phyloP scores from a whole-genome alignment of 75 land plant genomes.

The Cunninghamia lanceolata region DNA sequence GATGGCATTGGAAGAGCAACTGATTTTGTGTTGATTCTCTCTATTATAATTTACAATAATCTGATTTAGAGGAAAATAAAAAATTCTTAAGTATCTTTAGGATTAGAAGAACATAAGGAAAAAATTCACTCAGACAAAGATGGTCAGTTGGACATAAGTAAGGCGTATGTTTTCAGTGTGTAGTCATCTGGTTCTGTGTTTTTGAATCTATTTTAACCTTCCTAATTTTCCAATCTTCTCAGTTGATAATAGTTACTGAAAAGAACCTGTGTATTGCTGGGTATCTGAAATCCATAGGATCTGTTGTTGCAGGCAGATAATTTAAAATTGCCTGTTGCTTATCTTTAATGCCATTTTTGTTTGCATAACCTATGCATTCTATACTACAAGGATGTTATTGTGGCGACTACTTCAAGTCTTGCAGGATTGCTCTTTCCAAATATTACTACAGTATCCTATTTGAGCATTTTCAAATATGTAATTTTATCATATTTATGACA shows the following conservation, averaged over 20 bases:
- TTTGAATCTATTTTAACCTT: not conserved
- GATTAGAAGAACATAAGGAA: not conserved
- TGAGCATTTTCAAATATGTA: not conserved
- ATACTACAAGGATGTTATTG: not conserved
- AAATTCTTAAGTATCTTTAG: not conserved
- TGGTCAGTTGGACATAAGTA: not conserved
- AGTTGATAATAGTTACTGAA: not conserved
- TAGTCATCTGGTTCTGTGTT: not conserved
- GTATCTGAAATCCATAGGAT: not conserved
- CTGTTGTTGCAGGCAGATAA: not conserved
- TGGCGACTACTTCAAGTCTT: not conserved
- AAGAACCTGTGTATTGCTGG: not conserved
- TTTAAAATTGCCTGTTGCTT: not conserved
- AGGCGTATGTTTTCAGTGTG: not conserved
- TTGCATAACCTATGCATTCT: too few relatives aligned
- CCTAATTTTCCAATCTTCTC: not conserved
- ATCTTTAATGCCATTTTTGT: not conserved
- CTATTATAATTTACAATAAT: not conserved
- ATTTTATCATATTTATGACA: not conserved
- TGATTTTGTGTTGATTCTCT: not conserved
- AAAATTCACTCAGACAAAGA: not conserved
- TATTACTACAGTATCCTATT: not conserved
- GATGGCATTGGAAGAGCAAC: not conserved
- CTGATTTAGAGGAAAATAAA: not conserved
- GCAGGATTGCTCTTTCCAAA: not conserved